Conservation (phyloP, 345 rosid genomes). For the Arabidopsis suecica region DNA sequence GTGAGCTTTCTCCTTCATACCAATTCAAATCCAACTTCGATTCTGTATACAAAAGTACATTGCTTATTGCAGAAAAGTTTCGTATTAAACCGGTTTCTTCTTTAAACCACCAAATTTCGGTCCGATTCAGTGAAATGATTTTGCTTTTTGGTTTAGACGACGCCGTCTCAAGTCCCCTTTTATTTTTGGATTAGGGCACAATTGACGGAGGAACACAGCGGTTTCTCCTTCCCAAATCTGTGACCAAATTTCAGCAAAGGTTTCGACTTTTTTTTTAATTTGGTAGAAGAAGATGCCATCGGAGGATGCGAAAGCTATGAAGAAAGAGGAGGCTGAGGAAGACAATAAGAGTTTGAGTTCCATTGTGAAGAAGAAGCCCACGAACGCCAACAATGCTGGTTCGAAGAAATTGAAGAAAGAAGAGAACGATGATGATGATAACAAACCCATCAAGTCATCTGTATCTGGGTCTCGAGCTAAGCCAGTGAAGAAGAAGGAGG, state of each 20-base stretch:
- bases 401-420: slow-evolving; percentile 58
- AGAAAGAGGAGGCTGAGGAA: slow-evolving; percentile 45
- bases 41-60: no score
- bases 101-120: not conserved
- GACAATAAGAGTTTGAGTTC: slow-evolving; percentile 61
- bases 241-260: not conserved
- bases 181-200: slow-evolving; percentile 39
- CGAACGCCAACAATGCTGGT: slow-evolving; percentile 48
- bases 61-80: not conserved
- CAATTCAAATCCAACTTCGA: not conserved
- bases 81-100: not conserved
- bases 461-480: no score
- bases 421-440: slow-evolving; percentile 44
- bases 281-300: slow-evolving; percentile 50
- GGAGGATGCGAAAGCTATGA: slow-evolving; percentile 56
- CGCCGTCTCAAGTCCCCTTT: slow-evolving; percentile 4
- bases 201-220: slow-evolving; percentile 16
- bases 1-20: slow-evolving; percentile 25
- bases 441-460: slow-evolving; percentile 38
- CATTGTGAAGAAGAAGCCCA: slow-evolving; percentile 55
- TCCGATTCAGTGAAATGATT: not conserved
- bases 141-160: slow-evolving; percentile 15
- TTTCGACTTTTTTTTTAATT: slow-evolving; percentile 8
- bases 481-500: slow-evolving; percentile 53
- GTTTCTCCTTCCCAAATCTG: slow-evolving; percentile 24